phyloP scores from a whole-genome alignment of 1,284 basidiomycete species.

The Fomitiporia mediterranea region DNA sequence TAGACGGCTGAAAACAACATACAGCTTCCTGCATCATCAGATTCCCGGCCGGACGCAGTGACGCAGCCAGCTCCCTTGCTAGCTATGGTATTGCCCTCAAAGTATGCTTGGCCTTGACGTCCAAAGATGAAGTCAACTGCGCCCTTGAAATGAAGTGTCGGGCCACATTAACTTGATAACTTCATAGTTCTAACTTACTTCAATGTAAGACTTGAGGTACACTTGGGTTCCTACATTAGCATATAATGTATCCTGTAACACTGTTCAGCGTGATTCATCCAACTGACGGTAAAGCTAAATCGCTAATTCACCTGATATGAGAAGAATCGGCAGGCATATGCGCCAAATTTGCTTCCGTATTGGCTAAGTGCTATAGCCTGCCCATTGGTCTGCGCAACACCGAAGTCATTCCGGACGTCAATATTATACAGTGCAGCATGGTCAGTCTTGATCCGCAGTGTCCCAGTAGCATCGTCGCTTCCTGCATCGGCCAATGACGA shows the following conservation, averaged over 20 bases:
- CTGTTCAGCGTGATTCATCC: background rate
- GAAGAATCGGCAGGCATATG: conserved; percentile 48
- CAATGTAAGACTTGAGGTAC: conserved; percentile 43
- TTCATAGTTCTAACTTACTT: too few relatives aligned
- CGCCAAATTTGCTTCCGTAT: conserved; percentile 45
- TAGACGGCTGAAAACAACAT: conserved; percentile 7
- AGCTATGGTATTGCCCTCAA: conserved; percentile 44
- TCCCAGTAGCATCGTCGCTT: conserved; percentile 51
- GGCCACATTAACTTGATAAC: too few relatives aligned
- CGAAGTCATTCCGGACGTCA: conserved; percentile 50
- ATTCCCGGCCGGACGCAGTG: conserved; percentile 48
- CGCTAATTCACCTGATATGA: conserved; percentile 43
- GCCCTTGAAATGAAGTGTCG: conserved; percentile 35
- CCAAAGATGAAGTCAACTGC: conserved; percentile 55
- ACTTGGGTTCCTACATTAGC: conserved; percentile 47
- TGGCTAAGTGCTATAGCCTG: conserved; percentile 54
- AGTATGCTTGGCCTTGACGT: conserved; percentile 36
- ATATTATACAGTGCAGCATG: conserved; percentile 53
- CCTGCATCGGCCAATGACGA: conserved; percentile 36
- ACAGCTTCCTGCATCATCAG: conserved; percentile 46
- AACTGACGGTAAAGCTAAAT: background rate
- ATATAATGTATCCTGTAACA: conserved; percentile 32
- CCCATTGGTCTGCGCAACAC: conserved; percentile 32
- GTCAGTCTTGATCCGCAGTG: conserved; percentile 47
- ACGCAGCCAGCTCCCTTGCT: conserved; percentile 39